A percentile compares a stretch with the other conserved stretches of the same genome.
These are phyloP conservation scores for Solanum paucissectum DNA, from an alignment of 257 asterid species.

Conservation along the genomic window DNA sequence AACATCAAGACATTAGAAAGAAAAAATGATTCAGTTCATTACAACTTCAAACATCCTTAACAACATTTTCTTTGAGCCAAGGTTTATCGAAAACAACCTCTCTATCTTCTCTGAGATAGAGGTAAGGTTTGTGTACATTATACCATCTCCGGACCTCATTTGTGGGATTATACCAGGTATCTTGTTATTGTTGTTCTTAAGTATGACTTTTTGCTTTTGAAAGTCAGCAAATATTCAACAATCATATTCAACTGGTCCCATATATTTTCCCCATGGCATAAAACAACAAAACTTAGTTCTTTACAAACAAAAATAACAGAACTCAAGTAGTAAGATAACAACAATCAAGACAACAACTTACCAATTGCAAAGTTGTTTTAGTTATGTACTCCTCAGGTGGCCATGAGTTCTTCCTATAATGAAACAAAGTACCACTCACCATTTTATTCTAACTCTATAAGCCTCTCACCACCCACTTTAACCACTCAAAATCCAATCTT, in stretches of 20 bases:
- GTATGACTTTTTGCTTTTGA: background rate
- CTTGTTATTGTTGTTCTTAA: background rate
- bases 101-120: background rate
- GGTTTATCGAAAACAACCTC: background rate
- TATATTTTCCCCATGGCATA: background rate
- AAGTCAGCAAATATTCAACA: background rate
- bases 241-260: background rate
- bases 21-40: background rate
- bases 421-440: constrained; percentile 87
- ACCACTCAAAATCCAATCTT: background rate
- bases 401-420: constrained; percentile 86
- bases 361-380: constrained; percentile 85
- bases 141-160: background rate
- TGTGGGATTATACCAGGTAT: background rate
- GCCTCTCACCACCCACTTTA: background rate
- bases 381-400: constrained; percentile 84
- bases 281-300: background rate
- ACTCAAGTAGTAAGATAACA: background rate
- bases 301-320: background rate
- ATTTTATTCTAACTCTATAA: constrained; percentile 21
- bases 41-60: background rate
- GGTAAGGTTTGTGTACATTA: background rate
- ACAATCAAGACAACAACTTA: constrained; percentile 19
- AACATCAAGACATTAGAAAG: background rate
- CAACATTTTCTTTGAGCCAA: background rate